These are phyloP conservation scores for Flaveria bidentis DNA, from an alignment of 129 eudicot genomes.

Conservation along the genomic window DNA sequence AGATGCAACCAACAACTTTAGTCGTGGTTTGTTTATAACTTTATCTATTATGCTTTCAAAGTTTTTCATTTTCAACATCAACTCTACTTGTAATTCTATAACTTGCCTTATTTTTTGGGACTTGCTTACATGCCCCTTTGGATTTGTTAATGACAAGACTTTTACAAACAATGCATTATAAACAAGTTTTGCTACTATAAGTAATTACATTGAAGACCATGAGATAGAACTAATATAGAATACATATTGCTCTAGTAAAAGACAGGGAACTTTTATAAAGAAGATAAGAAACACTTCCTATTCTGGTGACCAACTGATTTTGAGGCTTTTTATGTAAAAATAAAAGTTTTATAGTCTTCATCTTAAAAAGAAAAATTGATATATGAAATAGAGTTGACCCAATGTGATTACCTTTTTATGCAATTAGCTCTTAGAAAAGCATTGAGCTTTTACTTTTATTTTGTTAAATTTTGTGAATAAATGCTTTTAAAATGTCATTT, in stretches of 20 bases:
- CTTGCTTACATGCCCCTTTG: neutral
- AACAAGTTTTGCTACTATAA: neutral
- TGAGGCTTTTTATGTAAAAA: neutral
- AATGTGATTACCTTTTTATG: neutral
- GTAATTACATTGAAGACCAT: neutral
- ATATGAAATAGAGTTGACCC: neutral
- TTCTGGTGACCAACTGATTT: neutral
- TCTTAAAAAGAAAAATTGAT: neutral
- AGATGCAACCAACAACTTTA: slow-evolving; percentile 63
- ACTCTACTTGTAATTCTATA: neutral
- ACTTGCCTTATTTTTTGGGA: neutral
- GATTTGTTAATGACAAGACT: neutral
- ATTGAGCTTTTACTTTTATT: slow-evolving; percentile 2
- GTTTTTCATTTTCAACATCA: neutral
- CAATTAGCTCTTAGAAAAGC: neutral
- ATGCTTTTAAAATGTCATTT: neutral
- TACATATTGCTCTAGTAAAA: neutral
- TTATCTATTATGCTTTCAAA: neutral
- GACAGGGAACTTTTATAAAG: neutral
- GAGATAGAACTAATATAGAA: slow-evolving; percentile 2
- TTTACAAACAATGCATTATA: neutral
- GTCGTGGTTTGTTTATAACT: slow-evolving; percentile 51
- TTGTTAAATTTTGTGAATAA: neutral
- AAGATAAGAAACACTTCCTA: neutral
- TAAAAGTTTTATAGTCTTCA: neutral